Evolutionary conservation across 2,329 filamentous ascomycete genomes (phyloP).

Genomic region (Tolypocladium inflatum): DNA sequence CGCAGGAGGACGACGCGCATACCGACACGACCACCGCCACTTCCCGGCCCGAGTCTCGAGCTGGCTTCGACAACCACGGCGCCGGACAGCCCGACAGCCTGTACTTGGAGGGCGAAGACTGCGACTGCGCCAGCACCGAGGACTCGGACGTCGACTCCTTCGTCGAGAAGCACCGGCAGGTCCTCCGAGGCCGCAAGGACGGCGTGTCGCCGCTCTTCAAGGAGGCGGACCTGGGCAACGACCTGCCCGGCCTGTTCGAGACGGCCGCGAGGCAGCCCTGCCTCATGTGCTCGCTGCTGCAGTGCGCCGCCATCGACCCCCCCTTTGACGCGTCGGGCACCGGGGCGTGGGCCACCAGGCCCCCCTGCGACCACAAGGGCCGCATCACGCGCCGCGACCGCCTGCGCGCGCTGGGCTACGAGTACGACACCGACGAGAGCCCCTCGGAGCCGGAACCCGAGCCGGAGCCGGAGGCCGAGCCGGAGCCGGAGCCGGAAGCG

Average conservation of each 20-base stretch:
- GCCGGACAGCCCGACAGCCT: background rate
- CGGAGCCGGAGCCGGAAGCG: background rate
- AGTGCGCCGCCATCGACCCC: constrained; percentile 1
- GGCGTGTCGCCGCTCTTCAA: constrained; percentile 28
- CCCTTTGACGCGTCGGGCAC: background rate
- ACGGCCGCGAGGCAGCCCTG: constrained; percentile 1
- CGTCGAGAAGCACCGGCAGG: constrained; percentile 7
- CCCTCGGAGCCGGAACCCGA: background rate
- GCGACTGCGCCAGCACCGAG: constrained; percentile 4
- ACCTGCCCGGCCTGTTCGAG: constrained; percentile 21
- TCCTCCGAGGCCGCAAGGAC: constrained; percentile 10
- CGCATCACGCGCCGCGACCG: constrained; percentile 10
- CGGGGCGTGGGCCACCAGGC: background rate
- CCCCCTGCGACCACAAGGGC: constrained; percentile 2
- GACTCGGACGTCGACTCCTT: constrained; percentile 24
- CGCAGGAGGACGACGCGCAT: background rate
- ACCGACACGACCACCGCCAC: background rate
- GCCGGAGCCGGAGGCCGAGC: background rate
- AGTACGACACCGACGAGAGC: constrained; percentile 13
- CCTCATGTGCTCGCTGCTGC: constrained; percentile 6
- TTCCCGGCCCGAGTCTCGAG: background rate
- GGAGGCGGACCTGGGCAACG: constrained; percentile 15
- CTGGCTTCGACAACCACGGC: background rate
- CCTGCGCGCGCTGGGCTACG: constrained; percentile 12
- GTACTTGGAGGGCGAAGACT: constrained; percentile 1